Conservation (phyloP, 192 early-diverging fungal species). For the Phlyctochytrium bullatum region DNA sequence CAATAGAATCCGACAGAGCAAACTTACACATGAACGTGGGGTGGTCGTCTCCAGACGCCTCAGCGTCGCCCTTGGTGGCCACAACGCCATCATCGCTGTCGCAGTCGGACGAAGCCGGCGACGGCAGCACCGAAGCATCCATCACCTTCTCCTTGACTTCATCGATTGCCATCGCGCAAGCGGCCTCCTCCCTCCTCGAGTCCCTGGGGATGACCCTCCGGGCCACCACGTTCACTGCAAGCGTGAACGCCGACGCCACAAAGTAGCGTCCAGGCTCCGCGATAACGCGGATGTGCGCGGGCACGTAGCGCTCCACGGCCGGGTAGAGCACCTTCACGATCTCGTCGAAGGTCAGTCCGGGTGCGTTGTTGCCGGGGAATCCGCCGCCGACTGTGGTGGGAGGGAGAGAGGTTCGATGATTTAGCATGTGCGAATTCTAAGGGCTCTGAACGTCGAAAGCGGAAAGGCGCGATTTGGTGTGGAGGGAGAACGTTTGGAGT, state of each 20-base stretch:
- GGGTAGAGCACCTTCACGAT: constrained; percentile 75
- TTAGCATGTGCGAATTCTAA: too few species aligned
- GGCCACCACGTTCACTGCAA: constrained; percentile 91
- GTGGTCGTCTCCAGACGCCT: constrained; percentile 36
- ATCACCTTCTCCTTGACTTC: background rate
- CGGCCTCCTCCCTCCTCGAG: background rate
- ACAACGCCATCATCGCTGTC: background rate
- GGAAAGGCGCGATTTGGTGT: too few species aligned
- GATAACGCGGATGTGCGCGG: constrained; percentile 84
- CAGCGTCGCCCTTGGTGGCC: constrained; percentile 1
- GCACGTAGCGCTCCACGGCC: constrained; percentile 78
- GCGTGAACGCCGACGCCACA: constrained; percentile 87
- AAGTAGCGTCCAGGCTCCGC: constrained; percentile 98
- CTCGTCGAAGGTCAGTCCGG: constrained; percentile 79
- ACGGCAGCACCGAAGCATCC: background rate
- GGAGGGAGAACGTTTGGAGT: too few species aligned
- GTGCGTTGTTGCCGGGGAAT: constrained; percentile 80
- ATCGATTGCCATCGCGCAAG: constrained; percentile 8
- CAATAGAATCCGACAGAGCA: constrained; percentile 6
- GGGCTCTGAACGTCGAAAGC: too few species aligned
- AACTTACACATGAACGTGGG: constrained; percentile 62
- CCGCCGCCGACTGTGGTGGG: constrained; percentile 80
- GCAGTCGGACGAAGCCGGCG: constrained; percentile 1
- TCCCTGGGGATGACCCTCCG: constrained; percentile 72
- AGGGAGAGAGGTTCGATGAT: too few species aligned